Base-by-base conservation (phyloP, 192 early-diverging fungal species). In the Linnemannia elongata region DNA sequence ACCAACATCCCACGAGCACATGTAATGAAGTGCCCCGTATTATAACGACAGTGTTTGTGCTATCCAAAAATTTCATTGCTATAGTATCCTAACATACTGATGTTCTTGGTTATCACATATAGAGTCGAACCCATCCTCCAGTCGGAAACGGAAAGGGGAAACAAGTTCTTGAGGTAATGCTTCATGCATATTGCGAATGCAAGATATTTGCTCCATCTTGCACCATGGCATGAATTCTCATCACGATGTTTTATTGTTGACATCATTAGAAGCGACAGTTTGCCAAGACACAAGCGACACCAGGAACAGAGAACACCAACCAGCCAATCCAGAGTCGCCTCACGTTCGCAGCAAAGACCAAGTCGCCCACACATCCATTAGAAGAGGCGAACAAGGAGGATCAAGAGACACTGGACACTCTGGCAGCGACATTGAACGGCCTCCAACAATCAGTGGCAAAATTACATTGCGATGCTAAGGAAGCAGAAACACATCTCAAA, bases 1-100 rank as follows among this genome's bases (percentile, higher is more conserved):
- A 76, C 84, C 18, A 86, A 86, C 45, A 55, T 76, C 7, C 78
- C 79, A 17, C 77, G 72, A 69, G 69, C n/a, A 63, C 79, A 86
- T 77, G 84, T 80, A 81, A 69, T 36, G 35, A 30, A 12, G 3
- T 57, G 5, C 0, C 30, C 35, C 3, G 22, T 20, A 52, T 52
- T 18, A 52, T 52, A 52, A 52, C 38, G 38, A 52, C 49, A 52
- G 60, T 10, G n/a, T 9, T 9, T 33, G 13, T 27, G 10, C n/a
- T 13, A 13, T 3, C 49, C 49, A 18, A 22, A 2, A 66, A 66
- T 30, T 13, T 33, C 12, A 27, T 30, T 33, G 60, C 1, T 24
- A 4, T 66, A 35, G 13, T 15, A 66, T 66, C 60, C 30, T 66
- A 66, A 66, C 10, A 33, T n/a, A 1, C 8, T 27, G 27, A 27